Evolutionary conservation across 768 basidiomycete genomes (phyloP), one percentile per base, ranked within the genome.

Genomic region (Russula olivacea): DNA sequence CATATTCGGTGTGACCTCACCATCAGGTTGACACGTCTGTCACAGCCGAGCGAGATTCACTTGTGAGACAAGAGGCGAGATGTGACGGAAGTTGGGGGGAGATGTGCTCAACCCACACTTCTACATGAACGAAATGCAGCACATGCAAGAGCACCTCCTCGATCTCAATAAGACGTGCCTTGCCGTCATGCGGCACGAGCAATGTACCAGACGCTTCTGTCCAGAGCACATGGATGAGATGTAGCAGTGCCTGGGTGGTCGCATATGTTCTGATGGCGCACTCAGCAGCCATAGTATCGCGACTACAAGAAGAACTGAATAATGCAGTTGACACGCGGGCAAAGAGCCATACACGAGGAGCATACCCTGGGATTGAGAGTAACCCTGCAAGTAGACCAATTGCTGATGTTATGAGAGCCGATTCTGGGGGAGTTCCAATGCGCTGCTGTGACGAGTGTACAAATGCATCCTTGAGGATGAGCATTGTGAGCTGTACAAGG

Each of bases 101-200:
- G n/a, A n/a, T n/a, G 72, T 92, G 89, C 68, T 89, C 87, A 0
- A 88, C 82, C 94, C 94, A 98, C 21, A 96, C 85, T 71, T 95
- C 90, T 9, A 83, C 82, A 69, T 93, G 91, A 10, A 95, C 81
- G 65, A 94, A 92, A 5, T 79, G 79, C 14, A 85, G 79, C 0
- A 89, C 92, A 38, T 89, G 84, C 53, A 89, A 75, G 25, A 95
- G 78, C 5, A 94, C 92, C 61, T 92, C 90, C 68, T 91, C 89
- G 59, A 93, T 76, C 68, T 85, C 85, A 55, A 81, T 84, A 38
- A 88, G 78, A 36, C 82, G 83, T 6, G 81, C 72, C 53, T 84
- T 85, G 51, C 84, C 80, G 0, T 83, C 80, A 0, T 81, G 73
- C 34, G 84, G 75, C 2, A 71, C 68, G 21, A 77, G 71, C 11